Percentiles rank a stretch among this genome's conserved stretches.
Evolutionary conservation across 108 stramenopile species (phyloP).

Genomic region (Nitzschia sp.): DNA sequence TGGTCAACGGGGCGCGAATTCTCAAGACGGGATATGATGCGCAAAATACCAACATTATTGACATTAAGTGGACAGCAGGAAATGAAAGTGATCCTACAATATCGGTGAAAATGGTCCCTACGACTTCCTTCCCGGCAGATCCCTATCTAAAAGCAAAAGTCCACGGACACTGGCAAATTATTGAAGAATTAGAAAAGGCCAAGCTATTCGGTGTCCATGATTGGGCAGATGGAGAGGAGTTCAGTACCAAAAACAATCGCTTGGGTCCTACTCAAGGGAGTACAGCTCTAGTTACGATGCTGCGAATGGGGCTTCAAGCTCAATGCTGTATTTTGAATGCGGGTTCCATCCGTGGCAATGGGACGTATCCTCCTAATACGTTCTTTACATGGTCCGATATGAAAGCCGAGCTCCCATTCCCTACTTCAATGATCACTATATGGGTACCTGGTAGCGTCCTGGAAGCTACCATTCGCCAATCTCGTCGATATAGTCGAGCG

Average conservation of each 20-base stretch:
- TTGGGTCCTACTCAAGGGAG: constrained; percentile 28
- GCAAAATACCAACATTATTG: constrained; percentile 31
- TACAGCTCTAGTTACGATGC: constrained; percentile 17
- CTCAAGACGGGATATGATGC: constrained; percentile 53
- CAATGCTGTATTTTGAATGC: constrained; percentile 50
- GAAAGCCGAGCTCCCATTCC: constrained; percentile 47
- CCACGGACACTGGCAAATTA: constrained; percentile 21
- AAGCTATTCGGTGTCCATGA: constrained; percentile 24
- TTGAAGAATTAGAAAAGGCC: constrained; percentile 35
- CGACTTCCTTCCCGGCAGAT: constrained; percentile 25
- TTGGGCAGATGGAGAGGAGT: constrained; percentile 17
- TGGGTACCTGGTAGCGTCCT: constrained; percentile 40
- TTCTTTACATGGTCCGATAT: constrained; percentile 50
- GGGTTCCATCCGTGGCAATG: constrained; percentile 42
- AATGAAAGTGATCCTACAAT: constrained; percentile 15
- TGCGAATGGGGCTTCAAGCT: constrained; percentile 36
- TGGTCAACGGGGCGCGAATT: constrained; percentile 20
- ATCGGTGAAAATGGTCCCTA: constrained; percentile 19
- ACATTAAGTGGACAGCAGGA: constrained; percentile 31
- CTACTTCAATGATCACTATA: constrained; percentile 22
- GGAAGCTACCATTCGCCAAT: constrained; percentile 32
- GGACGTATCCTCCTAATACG: constrained; percentile 19
- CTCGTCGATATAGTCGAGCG: constrained; percentile 10
- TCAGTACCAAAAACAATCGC: constrained; percentile 41
- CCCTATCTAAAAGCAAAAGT: constrained; percentile 13